Base-by-base conservation (phyloP, 179 eudicot genomes). In the Camellia oleifera region DNA sequence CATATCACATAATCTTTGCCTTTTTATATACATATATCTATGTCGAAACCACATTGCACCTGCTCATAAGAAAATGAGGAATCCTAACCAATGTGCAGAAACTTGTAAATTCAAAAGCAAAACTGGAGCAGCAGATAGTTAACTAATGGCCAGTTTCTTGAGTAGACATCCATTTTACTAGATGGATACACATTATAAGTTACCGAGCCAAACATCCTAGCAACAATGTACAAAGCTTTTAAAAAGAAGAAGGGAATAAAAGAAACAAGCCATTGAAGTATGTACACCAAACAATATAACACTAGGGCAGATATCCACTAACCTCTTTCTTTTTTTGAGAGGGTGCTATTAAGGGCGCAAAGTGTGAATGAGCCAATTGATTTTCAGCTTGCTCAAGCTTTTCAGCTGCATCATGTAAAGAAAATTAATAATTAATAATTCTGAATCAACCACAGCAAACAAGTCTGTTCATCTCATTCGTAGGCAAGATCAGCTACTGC, bases 301-400 rank as follows among this genome's bases (percentile, higher is more conserved):
- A 67, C n/a, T 42, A 23, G 64, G 32, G 79, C 3, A 32, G 11
- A 52, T 60, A 46, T 15, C 9, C 50, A 79, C 87, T 81, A 4
- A 92, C 99, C 95, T 94, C 98, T 92, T 94, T 95, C 91, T 92
- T 95, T 78, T 86, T 94, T 44, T 88, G 93, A 77, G 93, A 80
- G 58, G 94, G 85, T 52, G 94, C 69, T n/a, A 94, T 74, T n/a
- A 91, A 75, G 40, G 95, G 85, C n/a, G 93, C 98, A 83, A 84
- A 86, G 60, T 97, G 99, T 57, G 96, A 83, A 83, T 96, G 97
- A 66, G 93, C 87, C 85, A 92, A 74, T 48, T 96, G 98, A 69
- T 85, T 90, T 82, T 94, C 99, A 58, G 97, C 98, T 86, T 96
- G 98, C 87, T 96, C 99, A 84, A 96, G 88, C 80, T 94, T 96